Evolutionary conservation across 768 basidiomycete genomes (phyloP).

Genomic region (Russula griseocarnosa): DNA sequence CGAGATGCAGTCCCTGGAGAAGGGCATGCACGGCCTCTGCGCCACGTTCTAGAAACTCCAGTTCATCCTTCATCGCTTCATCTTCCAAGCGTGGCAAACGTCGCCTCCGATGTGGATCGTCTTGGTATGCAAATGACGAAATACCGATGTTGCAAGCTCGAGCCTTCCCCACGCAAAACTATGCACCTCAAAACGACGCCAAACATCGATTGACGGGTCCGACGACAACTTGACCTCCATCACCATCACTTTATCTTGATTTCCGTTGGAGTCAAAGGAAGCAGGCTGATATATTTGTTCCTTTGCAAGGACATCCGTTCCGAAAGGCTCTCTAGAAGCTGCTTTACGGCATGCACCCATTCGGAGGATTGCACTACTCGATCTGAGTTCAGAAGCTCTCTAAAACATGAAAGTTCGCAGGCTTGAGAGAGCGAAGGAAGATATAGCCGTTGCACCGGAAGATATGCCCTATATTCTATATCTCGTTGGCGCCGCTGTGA

Average conservation of each 20-base stretch:
- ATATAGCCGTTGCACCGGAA: constrained; percentile 21
- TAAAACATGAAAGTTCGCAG: constrained; percentile 20
- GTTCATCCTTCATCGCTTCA: neutral
- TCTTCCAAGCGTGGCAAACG: constrained; percentile 24
- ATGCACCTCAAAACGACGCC: constrained; percentile 1
- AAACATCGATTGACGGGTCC: constrained; percentile 9
- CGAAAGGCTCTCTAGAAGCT: constrained; percentile 16
- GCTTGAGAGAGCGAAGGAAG: constrained; percentile 17
- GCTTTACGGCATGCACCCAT: constrained; percentile 8
- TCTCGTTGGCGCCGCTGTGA: neutral
- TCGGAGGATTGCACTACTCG: constrained; percentile 1
- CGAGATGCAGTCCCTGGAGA: constrained; percentile 3
- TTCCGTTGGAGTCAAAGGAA: constrained; percentile 1
- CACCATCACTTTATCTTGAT: neutral
- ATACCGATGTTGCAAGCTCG: constrained; percentile 22
- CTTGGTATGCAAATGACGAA: neutral
- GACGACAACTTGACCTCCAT: constrained; percentile 16
- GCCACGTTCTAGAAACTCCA: constrained; percentile 8
- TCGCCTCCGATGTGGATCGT: constrained; percentile 22
- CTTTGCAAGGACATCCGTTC: constrained; percentile 19
- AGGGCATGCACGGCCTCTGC: constrained; percentile 11
- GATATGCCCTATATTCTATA: neutral
- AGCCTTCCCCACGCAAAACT: constrained; percentile 22
- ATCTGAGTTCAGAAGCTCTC: constrained; percentile 13
- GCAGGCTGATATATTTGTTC: neutral